Evolutionary conservation across 2,329 filamentous ascomycete genomes (phyloP).

Genomic region (Aspergillus sp.): DNA sequence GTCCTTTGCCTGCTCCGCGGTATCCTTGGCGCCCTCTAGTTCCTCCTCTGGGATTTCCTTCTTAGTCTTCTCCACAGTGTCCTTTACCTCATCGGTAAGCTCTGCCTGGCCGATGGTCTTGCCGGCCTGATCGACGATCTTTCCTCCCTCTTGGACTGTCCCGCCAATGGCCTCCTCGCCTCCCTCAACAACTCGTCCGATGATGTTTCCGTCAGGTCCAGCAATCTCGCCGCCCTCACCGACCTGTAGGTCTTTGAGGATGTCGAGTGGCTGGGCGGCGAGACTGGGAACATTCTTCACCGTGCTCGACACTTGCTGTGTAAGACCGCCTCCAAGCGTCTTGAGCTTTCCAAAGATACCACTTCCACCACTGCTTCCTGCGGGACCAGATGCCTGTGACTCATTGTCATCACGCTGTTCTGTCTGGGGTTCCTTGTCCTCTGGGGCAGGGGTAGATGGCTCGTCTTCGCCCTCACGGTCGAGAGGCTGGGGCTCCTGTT

Average conservation of each 20-base stretch:
- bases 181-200: slow-evolving; percentile 12
- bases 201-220: slow-evolving; percentile 9
- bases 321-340: slow-evolving; percentile 8
- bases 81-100: slow-evolving; percentile 28
- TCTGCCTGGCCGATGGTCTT: slow-evolving; percentile 45
- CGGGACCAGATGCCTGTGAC: slow-evolving; percentile 3
- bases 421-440: not conserved
- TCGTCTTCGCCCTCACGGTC: not conserved
- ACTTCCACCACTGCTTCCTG: slow-evolving; percentile 7
- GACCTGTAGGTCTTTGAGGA: slow-evolving; percentile 7
- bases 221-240: slow-evolving; percentile 8
- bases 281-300: slow-evolving; percentile 6
- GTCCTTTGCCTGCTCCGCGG: slow-evolving; percentile 29
- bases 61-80: slow-evolving; percentile 32
- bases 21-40: slow-evolving; percentile 8
- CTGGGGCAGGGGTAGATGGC: not conserved
- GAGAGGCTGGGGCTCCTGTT: not conserved
- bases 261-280: slow-evolving; percentile 4
- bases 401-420: slow-evolving; percentile 12
- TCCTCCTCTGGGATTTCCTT: not conserved
- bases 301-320: not conserved
- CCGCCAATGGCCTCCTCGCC: slow-evolving; percentile 11
- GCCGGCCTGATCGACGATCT: slow-evolving; percentile 39
- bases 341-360: slow-evolving; percentile 13
- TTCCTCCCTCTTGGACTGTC: slow-evolving; percentile 43